Conservation (phyloP, 176 grass and related monocot genomes). For the Lolium multiflorum region DNA sequence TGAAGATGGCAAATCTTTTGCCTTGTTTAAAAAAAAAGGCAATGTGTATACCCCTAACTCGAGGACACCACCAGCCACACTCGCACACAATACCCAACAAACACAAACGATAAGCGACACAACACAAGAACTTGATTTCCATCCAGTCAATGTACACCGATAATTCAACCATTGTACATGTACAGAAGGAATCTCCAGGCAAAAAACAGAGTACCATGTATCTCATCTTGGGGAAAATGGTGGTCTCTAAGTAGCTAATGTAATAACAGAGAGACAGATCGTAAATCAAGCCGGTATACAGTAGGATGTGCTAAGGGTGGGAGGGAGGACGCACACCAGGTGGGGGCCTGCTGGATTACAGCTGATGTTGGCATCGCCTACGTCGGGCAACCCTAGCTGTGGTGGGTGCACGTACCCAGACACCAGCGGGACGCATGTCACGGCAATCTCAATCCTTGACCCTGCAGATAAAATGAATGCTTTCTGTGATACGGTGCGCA, state of each 20-base stretch:
- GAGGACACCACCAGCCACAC: no score
- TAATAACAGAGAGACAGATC: neutral
- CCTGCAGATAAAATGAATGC: slow-evolving; percentile 49
- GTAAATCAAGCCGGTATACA: slow-evolving; percentile 80
- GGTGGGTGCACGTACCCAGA: slow-evolving; percentile 94
- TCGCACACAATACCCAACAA: no score
- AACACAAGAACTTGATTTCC: neutral
- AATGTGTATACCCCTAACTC: no score
- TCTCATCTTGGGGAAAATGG: slow-evolving; percentile 18
- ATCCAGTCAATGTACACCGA: neutral
- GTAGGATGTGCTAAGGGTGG: slow-evolving; percentile 89
- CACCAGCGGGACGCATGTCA: slow-evolving; percentile 86
- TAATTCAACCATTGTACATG: neutral
- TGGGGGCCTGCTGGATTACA: slow-evolving; percentile 89
- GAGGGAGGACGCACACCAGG: slow-evolving; percentile 94
- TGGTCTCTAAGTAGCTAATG: neutral
- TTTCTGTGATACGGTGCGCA: slow-evolving; percentile 21
- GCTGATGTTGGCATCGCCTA: slow-evolving; percentile 80
- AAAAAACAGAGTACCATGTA: neutral
- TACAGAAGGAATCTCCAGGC: neutral
- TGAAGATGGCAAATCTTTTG: no score
- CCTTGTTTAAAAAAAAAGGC: no score
- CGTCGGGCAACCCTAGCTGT: slow-evolving; percentile 76
- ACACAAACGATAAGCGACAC: neutral
- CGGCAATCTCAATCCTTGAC: slow-evolving; percentile 91